These are phyloP conservation scores for Botrytis pseudocinerea DNA, from an alignment of 2,329 filamentous ascomycete species.

Conservation along the genomic window DNA sequence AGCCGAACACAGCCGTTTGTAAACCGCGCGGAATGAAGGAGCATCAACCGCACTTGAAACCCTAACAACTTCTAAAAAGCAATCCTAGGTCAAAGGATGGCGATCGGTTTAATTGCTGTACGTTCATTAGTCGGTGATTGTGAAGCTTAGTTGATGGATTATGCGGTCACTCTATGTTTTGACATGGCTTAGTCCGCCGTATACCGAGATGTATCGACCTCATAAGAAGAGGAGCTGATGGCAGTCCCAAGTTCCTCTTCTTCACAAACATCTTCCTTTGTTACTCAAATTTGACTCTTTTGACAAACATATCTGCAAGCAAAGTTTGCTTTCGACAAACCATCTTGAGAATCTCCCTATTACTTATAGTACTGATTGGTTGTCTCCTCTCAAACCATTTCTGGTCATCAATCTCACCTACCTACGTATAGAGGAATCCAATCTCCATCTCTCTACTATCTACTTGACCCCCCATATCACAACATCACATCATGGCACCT, in stretches of 20 bases:
- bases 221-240: slow-evolving; percentile 6
- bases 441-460: background rate
- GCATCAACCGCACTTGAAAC: slow-evolving; percentile 1
- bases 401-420: slow-evolving; percentile 19
- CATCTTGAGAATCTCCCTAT: background rate
- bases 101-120: background rate
- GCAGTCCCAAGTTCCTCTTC: background rate
- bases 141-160: background rate
- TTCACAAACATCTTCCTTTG: background rate
- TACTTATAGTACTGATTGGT: slow-evolving; percentile 4
- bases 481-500: slow-evolving; percentile 32
- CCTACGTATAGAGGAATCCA: background rate
- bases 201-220: background rate
- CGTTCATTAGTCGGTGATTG: slow-evolving; percentile 6
- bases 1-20: slow-evolving; percentile 15
- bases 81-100: background rate
- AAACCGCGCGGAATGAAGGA: slow-evolving; percentile 14
- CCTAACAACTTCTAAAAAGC: background rate
- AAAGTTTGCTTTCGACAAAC: slow-evolving; percentile 11
- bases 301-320: background rate
- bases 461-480: background rate
- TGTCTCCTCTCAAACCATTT: background rate
- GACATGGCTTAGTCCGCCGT: background rate
- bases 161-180: slow-evolving; percentile 1
- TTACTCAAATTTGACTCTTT: background rate